A percentile compares a stretch with the other conserved stretches of the same genome.
These are phyloP conservation scores for Aspergillus ochraceus DNA, from an alignment of 2,329 filamentous ascomycete species.

Conservation along the genomic window DNA sequence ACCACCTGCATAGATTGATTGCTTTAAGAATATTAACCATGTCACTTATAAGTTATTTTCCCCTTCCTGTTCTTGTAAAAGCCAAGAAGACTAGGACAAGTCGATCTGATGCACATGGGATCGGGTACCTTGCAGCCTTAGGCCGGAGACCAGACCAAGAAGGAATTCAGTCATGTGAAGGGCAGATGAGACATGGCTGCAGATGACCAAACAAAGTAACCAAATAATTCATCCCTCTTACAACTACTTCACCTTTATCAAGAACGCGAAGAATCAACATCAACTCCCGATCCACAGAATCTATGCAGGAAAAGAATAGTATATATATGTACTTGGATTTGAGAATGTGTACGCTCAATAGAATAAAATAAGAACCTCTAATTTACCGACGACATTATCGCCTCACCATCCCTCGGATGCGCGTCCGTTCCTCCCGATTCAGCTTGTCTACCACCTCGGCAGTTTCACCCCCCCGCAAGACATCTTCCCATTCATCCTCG, in stretches of 20 bases:
- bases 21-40: conserved; percentile 1
- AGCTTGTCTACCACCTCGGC: conserved; percentile 63
- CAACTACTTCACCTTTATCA: no score
- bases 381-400: conserved; percentile 4
- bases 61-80: neutral
- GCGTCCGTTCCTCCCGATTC: conserved; percentile 69
- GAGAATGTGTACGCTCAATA: neutral
- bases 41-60: neutral
- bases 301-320: no score
- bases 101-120: neutral
- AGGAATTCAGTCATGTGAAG: no score
- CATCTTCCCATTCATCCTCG: conserved; percentile 89
- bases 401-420: conserved; percentile 68
- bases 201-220: no score
- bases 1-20: conserved; percentile 14
- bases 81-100: no score
- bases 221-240: no score
- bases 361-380: neutral
- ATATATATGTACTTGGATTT: neutral
- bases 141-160: no score
- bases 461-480: conserved; percentile 52
- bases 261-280: no score
- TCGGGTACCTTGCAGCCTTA: neutral
- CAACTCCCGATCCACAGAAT: no score
- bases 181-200: no score